Conservation (phyloP, 2,329 filamentous ascomycete genomes). For the Colletotrichum gloeosporioides region DNA sequence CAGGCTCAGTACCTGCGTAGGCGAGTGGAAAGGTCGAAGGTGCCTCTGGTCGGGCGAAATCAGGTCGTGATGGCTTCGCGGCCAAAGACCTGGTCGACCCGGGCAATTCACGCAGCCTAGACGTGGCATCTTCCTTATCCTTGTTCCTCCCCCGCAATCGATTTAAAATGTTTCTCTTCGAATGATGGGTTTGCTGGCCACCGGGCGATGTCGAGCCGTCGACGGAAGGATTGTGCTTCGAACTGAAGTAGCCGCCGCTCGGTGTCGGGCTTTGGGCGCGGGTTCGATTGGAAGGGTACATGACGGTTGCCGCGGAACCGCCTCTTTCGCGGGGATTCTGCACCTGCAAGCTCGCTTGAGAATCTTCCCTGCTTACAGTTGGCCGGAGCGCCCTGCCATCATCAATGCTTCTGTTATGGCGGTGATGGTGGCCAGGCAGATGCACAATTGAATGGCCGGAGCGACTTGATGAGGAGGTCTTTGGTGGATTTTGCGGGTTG, state of each 20-base stretch:
- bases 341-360: slow-evolving; percentile 52
- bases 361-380: slow-evolving; percentile 78
- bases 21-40: slow-evolving; percentile 40
- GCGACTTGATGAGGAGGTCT: slow-evolving; percentile 68
- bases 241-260: slow-evolving; percentile 63
- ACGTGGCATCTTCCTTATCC: slow-evolving; percentile 57
- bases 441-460: slow-evolving; percentile 67
- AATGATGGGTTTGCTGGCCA: slow-evolving; percentile 39
- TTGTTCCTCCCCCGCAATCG: slow-evolving; percentile 57
- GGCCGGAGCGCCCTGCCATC: slow-evolving; percentile 71
- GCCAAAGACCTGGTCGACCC: slow-evolving; percentile 60
- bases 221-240: slow-evolving; percentile 48
- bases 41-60: slow-evolving; percentile 47
- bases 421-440: slow-evolving; percentile 66
- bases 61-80: slow-evolving; percentile 52
- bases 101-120: slow-evolving; percentile 53
- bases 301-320: slow-evolving; percentile 41
- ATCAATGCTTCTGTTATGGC: slow-evolving; percentile 75
- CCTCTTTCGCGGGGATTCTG: slow-evolving; percentile 58
- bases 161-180: slow-evolving; percentile 53
- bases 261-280: slow-evolving; percentile 85
- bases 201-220: slow-evolving; percentile 66
- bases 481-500: slow-evolving; percentile 55
- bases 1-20: slow-evolving; percentile 30
- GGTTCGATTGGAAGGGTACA: slow-evolving; percentile 51